Conservation (phyloP, 345 rosid species). For the Murraya paniculata region DNA sequence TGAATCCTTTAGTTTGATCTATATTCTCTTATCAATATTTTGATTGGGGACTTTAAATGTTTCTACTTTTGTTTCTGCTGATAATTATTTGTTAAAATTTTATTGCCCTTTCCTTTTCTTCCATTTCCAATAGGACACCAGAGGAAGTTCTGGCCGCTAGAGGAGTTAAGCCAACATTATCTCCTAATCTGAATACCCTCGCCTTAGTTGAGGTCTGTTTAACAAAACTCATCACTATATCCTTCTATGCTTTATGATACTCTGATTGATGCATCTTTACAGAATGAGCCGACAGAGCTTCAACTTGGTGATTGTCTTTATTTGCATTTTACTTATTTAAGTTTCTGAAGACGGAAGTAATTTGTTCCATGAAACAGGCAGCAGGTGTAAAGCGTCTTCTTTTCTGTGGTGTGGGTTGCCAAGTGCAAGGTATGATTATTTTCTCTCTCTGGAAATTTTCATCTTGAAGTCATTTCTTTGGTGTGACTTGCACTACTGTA, state of each 20-base stretch:
- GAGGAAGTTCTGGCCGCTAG: slow-evolving; percentile 94
- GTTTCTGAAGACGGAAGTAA: background rate
- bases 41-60: background rate
- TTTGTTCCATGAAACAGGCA: slow-evolving; percentile 45
- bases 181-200: slow-evolving; percentile 89
- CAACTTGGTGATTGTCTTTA: background rate
- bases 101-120: background rate
- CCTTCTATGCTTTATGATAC: background rate
- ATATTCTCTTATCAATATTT: slow-evolving; percentile 5
- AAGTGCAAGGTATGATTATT: slow-evolving; percentile 74
- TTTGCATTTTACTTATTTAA: slow-evolving; percentile 5
- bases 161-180: slow-evolving; percentile 93
- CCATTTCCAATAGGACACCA: slow-evolving; percentile 59
- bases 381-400: slow-evolving; percentile 95
- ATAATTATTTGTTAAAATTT: background rate
- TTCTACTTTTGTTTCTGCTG: background rate
- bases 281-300: background rate
- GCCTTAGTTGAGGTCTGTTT: slow-evolving; percentile 76
- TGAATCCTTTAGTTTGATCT: slow-evolving; percentile 12
- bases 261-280: background rate
- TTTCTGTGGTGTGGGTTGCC: slow-evolving; percentile 98
- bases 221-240: background rate
- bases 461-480: slow-evolving; percentile 25
- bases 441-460: slow-evolving; percentile 11
- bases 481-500: slow-evolving; percentile 63